These are phyloP conservation scores for Boletus vinaceobasis DNA, from an alignment of 768 basidiomycete species.

Conservation along the genomic window DNA sequence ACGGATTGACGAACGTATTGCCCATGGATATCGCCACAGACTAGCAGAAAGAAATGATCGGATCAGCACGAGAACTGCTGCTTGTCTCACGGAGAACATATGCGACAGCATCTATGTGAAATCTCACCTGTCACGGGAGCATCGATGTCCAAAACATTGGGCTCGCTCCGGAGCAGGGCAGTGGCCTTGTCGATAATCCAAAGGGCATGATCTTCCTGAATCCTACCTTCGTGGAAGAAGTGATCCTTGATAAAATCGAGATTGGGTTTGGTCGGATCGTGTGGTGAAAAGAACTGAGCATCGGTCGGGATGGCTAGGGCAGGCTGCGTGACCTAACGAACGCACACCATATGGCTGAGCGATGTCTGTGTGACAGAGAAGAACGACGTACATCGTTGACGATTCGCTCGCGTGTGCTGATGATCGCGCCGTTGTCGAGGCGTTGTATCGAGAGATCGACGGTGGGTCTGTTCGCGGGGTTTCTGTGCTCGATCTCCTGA, in stretches of 20 bases:
- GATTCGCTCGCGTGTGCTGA: conserved; percentile 26
- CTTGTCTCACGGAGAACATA: neutral
- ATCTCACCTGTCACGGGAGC: conserved; percentile 66
- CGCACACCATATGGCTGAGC: neutral
- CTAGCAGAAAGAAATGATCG: conserved; percentile 4
- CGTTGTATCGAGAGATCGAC: conserved; percentile 22
- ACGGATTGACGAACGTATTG: conserved; percentile 25
- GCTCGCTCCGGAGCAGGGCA: conserved; percentile 54
- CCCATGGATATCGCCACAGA: conserved; percentile 21
- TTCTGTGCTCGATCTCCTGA: conserved; percentile 29
- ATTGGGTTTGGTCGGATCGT: conserved; percentile 63
- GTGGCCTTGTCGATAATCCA: conserved; percentile 62
- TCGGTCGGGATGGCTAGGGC: conserved; percentile 63
- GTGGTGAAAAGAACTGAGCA: conserved; percentile 69
- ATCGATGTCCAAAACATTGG: conserved; percentile 66
- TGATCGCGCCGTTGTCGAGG: conserved; percentile 24
- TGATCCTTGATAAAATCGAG: conserved; percentile 75
- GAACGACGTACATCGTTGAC: conserved; percentile 21
- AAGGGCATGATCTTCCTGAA: conserved; percentile 64
- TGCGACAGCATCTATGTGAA: neutral
- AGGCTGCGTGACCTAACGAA: conserved; percentile 62
- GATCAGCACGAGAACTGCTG: conserved; percentile 21
- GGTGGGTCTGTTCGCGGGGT: conserved; percentile 14
- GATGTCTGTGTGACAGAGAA: neutral
- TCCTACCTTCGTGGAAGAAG: conserved; percentile 66